Percentiles rank a stretch among this genome's conserved stretches.
Conservation (phyloP, 2,329 filamentous ascomycete genomes). For the Fusarium sp. region DNA sequence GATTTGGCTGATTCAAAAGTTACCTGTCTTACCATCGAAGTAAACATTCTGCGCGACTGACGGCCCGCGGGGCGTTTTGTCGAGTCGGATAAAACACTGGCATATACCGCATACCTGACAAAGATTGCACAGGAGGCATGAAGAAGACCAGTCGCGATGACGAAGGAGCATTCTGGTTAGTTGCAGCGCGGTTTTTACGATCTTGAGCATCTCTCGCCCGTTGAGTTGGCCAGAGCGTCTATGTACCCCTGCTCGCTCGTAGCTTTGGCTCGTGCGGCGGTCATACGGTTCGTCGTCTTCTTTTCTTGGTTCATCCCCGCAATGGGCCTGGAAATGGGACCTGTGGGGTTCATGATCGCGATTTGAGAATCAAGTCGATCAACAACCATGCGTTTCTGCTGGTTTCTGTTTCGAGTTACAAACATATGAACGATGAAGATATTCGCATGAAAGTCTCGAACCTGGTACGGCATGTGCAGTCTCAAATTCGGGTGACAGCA, state of each 20-base stretch:
- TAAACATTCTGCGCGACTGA: background rate
- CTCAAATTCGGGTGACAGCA: background rate
- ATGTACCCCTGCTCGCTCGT: constrained; percentile 29
- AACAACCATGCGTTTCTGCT: background rate
- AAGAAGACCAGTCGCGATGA: constrained; percentile 10
- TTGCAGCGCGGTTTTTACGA: constrained; percentile 32
- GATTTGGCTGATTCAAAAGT: constrained; percentile 2
- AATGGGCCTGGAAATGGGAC: constrained; percentile 13
- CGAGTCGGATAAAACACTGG: constrained; percentile 1
- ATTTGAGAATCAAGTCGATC: constrained; percentile 21
- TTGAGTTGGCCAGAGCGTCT: constrained; percentile 3
- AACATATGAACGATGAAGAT: background rate
- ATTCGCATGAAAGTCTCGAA: background rate
- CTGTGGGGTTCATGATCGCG: constrained; percentile 30
- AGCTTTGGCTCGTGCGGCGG: constrained; percentile 40
- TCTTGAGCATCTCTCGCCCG: constrained; percentile 15
- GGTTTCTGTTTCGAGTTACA: constrained; percentile 8
- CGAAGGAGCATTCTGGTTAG: constrained; percentile 6
- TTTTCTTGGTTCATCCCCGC: constrained; percentile 43
- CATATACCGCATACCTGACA: constrained; percentile 1
- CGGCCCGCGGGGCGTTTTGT: constrained; percentile 1
- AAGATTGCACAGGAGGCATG: constrained; percentile 3
- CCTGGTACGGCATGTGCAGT: background rate
- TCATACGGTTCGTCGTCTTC: constrained; percentile 41
- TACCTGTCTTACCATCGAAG: constrained; percentile 11